Evolutionary conservation across 2,329 filamentous ascomycete genomes (phyloP), one percentile per base, ranked within the genome.

Genomic region (Sphaerulina musiva): DNA sequence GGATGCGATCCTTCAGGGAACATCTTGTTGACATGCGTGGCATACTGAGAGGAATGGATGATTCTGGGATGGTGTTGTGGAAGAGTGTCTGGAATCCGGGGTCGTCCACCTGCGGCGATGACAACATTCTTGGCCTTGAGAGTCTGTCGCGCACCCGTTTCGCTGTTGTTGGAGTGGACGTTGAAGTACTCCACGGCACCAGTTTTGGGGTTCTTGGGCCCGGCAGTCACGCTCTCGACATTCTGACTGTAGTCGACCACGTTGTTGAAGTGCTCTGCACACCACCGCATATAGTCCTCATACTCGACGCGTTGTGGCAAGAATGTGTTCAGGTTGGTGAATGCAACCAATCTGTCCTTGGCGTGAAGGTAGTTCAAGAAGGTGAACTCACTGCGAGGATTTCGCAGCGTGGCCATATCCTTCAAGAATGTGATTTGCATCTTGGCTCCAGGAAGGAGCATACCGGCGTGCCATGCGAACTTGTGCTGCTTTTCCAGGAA

Each of bases 381-480:
- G 11, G 92, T 97, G 72, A 97, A 97, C 65, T 90, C 81, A 61
- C 88, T 95, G 59, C 86, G 82, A 6, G 92, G 92, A 69, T 97
- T 85, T 54, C 92, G 81, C 62, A 95, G 78, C 3, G 89, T 93
- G 3, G 92, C 92, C 70, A 97, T 81, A 69, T 97, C 92, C 75
- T 97, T 97, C 74, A 97, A 80, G 75, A 95, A 97, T 8, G 89
- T 95, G 64, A 97, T 97, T 70, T 97, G 92, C 92, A 97, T 97
- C 74, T 87, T 90, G 49, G 91, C 88, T 4, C 90, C 91, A 0
- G 90, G 89, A 2, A 97, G 80, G 55, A 96, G 82, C 92, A 97
- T 97, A 56, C 92, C 92, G 0, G 89, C 84, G 71, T 97, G 92
- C 92, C 92, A 97, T 55, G 87, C 83, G 68, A 97, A 97, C 46